These are phyloP conservation scores for Botryobasidium botryosum DNA, from an alignment of 768 basidiomycete species.

Conservation along the genomic window DNA sequence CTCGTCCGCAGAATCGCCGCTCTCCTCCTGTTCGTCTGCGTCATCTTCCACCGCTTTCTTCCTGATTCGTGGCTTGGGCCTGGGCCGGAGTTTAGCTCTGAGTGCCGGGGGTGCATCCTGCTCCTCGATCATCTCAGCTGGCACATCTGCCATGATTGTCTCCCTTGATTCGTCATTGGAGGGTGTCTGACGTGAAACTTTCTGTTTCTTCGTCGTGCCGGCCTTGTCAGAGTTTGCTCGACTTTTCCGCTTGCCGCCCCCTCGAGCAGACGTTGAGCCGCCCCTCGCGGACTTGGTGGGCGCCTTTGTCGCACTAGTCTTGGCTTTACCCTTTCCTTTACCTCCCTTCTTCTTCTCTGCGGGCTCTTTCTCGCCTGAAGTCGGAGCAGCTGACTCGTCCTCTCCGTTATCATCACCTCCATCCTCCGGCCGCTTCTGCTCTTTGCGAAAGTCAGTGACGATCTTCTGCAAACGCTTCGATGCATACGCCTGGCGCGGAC, in stretches of 20 bases:
- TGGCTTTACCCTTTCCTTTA: constrained; percentile 1
- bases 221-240: not conserved
- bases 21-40: not conserved
- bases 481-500: constrained; percentile 63
- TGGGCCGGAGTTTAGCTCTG: not conserved
- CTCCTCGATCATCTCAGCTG: not conserved
- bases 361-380: not conserved
- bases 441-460: constrained; percentile 14
- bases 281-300: too few species aligned
- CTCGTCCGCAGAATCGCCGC: not conserved
- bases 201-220: constrained; percentile 5
- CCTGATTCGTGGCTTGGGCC: constrained; percentile 9
- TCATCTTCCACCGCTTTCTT: not conserved
- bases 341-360: not conserved
- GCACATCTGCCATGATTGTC: not conserved
- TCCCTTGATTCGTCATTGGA: constrained; percentile 4
- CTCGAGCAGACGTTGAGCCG: not conserved
- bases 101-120: constrained; percentile 2
- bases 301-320: too few species aligned
- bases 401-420: not conserved
- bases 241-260: not conserved
- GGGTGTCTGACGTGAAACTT: not conserved
- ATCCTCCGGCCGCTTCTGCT: not conserved
- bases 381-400: not conserved
- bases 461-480: constrained; percentile 80